phyloP scores from a whole-genome alignment of 2,329 filamentous ascomycete species.

The Podosphaera xanthii region DNA sequence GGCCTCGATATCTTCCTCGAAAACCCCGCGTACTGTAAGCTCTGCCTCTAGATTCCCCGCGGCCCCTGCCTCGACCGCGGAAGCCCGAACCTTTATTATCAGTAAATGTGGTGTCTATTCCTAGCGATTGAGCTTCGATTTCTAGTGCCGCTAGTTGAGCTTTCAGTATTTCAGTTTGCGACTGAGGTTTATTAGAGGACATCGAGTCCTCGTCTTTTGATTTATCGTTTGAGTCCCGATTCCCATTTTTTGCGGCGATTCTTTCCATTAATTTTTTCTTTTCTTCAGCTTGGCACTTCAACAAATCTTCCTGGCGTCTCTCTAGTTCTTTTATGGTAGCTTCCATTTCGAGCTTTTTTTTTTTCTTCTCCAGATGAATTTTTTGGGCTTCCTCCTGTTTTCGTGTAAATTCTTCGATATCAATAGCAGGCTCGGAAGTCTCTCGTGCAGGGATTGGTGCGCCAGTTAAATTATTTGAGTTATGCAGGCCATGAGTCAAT shows the following conservation, averaged over 20 bases:
- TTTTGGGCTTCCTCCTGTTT: slow-evolving; percentile 53
- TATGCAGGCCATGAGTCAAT: slow-evolving; percentile 3
- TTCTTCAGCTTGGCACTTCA: slow-evolving; percentile 41
- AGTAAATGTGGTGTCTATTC: slow-evolving; percentile 33
- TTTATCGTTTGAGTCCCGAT: slow-evolving; percentile 4
- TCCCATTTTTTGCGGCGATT: slow-evolving; percentile 29
- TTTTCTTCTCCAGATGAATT: slow-evolving; percentile 39
- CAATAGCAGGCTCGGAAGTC: slow-evolving; percentile 27
- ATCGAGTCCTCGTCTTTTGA: slow-evolving; percentile 6
- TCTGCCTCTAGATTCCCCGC: slow-evolving; percentile 18
- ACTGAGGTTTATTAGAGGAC: slow-evolving; percentile 12
- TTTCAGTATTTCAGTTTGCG: slow-evolving; percentile 40
- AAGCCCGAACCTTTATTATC: slow-evolving; percentile 19
- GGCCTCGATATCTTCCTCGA: slow-evolving; percentile 24
- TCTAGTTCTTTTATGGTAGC: slow-evolving; percentile 40
- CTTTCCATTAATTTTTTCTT: slow-evolving; percentile 37
- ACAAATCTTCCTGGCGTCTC: slow-evolving; percentile 34
- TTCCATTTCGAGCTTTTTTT: slow-evolving; percentile 38
- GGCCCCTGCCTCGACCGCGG: slow-evolving; percentile 20
- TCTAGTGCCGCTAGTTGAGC: slow-evolving; percentile 51
- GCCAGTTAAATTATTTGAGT: neutral
- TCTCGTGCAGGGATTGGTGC: slow-evolving; percentile 7
- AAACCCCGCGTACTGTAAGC: slow-evolving; percentile 19
- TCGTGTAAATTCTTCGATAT: slow-evolving; percentile 44
- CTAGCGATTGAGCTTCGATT: slow-evolving; percentile 46